A percentile compares a stretch with the other conserved stretches of the same genome.
phyloP scores from a whole-genome alignment of 306 rosid genomes.

The Arachis hypogaea region DNA sequence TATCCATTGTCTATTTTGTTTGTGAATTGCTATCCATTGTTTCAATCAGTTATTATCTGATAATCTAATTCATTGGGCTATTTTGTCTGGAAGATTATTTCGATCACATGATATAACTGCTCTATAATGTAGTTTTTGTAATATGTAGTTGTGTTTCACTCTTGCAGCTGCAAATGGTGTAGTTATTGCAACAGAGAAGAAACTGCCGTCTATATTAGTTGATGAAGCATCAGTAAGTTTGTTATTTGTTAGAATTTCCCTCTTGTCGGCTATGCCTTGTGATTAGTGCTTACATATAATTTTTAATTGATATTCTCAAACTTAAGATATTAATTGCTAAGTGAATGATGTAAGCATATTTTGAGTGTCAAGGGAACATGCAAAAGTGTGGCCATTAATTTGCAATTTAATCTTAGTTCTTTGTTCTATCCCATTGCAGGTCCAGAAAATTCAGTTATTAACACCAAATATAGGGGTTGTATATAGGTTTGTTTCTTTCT shows the following conservation, averaged over 20 bases:
- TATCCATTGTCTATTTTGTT: not conserved
- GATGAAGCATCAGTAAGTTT: slow-evolving; percentile 87
- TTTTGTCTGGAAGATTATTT: slow-evolving; percentile 8
- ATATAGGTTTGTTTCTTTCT: slow-evolving; percentile 65
- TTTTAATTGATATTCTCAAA: too few relatives aligned
- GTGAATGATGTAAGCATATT: too few relatives aligned
- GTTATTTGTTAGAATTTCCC: not conserved
- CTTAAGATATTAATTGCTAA: too few relatives aligned
- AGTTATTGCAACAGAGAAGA: slow-evolving; percentile 95
- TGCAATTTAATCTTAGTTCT: slow-evolving; percentile 17
- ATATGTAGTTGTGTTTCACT: slow-evolving; percentile 30
- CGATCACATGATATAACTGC: slow-evolving; percentile 3
- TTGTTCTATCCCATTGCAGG: slow-evolving; percentile 54
- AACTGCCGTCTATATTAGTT: slow-evolving; percentile 91
- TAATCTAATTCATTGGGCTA: not conserved
- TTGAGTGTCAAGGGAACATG: too few relatives aligned
- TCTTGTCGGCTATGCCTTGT: not conserved
- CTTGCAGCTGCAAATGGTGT: slow-evolving; percentile 94
- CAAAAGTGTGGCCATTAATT: not conserved
- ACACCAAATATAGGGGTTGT: slow-evolving; percentile 97
- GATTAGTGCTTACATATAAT: too few relatives aligned
- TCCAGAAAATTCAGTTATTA: slow-evolving; percentile 81
- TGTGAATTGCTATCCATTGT: slow-evolving; percentile 9
- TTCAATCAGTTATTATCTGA: slow-evolving; percentile 10
- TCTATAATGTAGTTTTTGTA: slow-evolving; percentile 1